Conservation (phyloP, 2,329 filamentous ascomycete genomes). For the Fusarium sp. region DNA sequence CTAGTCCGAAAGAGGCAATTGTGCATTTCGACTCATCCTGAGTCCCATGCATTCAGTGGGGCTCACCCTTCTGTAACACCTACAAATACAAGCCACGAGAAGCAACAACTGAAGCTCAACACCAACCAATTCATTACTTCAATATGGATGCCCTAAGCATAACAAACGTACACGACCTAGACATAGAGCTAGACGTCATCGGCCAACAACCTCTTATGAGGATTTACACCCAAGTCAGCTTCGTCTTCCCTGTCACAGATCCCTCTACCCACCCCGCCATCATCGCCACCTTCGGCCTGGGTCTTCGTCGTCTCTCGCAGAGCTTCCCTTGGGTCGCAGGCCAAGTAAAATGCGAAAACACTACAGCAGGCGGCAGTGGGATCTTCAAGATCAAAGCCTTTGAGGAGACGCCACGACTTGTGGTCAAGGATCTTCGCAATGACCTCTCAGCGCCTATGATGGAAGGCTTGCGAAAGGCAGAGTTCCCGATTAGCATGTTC, state of each 20-base stretch:
- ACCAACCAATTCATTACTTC: neutral
- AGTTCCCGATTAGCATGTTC: conserved; percentile 65
- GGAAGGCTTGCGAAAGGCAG: conserved; percentile 54
- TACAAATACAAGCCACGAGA: conserved; percentile 11
- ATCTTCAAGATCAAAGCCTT: conserved; percentile 59
- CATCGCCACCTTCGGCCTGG: conserved; percentile 52
- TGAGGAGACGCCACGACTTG: conserved; percentile 52
- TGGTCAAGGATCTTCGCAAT: conserved; percentile 61
- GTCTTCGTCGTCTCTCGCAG: conserved; percentile 57
- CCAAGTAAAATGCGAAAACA: conserved; percentile 54
- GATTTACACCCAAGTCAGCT: conserved; percentile 64
- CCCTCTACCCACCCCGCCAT: conserved; percentile 46
- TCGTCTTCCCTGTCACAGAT: conserved; percentile 56
- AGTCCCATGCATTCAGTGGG: neutral
- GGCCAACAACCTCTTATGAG: conserved; percentile 59
- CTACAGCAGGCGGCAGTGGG: conserved; percentile 51
- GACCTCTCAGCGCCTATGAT: conserved; percentile 57
- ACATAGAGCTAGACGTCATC: conserved; percentile 58
- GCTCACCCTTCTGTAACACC: fast-evolving
- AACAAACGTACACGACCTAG: neutral
- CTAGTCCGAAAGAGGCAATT: conserved; percentile 6
- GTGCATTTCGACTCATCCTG: conserved; percentile 24
- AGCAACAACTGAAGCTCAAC: neutral
- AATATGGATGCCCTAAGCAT: conserved; percentile 15
- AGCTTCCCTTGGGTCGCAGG: conserved; percentile 66